Base-by-base conservation (phyloP, 2,329 filamentous ascomycete genomes). In the Neopestalotiopsis clavispora region DNA sequence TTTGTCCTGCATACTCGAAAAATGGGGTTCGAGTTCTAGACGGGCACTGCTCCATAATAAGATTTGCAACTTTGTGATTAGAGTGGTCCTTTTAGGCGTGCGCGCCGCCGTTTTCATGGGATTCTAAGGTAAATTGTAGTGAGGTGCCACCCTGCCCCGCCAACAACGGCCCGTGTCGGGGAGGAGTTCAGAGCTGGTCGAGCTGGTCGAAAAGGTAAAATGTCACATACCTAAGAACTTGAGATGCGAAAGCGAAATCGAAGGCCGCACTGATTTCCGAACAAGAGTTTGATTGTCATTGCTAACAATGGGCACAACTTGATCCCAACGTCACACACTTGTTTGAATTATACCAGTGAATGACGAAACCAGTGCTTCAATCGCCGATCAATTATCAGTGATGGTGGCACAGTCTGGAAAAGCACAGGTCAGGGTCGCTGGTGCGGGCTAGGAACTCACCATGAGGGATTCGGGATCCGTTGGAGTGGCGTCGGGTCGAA, bases 341-440 rank as follows among this genome's bases (percentile, higher is more conserved):
- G 20, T 4, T 9, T 20, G 17, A 23, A 52, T 17, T 4, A 17
- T 7, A n/a, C 17, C 45, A 17, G n/a, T 20, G 45, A 52, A 14
- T 52, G 45, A 52, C 45, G 45, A 52, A 52, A 20, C 20, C 17
- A 52, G n/a, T 52, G 45, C 17, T 32, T 60, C 23, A 17, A 30
- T 30, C 57, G 23, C 57, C 57, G 57, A 34, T 60, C 14, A 30
- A 60, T 30, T 13, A 10, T 10, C 28, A 28, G 7, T 4, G 14
- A 60, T 60, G 57, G 32, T 60, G 57, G 57, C 57, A 60, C 32
- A 30, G 57, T 60, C 57, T 34, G 28, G 30, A 60, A 30, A 14
- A 17, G 14, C 57, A 60, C 20, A 10, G 6, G 20, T 30, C 57
- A 30, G 30, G 10, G 34, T n/a, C 13, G 57, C 23, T 30, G 52